Evolutionary conservation across 2,329 filamentous ascomycete genomes (phyloP).

Genomic region (Monilinia fructicola): DNA sequence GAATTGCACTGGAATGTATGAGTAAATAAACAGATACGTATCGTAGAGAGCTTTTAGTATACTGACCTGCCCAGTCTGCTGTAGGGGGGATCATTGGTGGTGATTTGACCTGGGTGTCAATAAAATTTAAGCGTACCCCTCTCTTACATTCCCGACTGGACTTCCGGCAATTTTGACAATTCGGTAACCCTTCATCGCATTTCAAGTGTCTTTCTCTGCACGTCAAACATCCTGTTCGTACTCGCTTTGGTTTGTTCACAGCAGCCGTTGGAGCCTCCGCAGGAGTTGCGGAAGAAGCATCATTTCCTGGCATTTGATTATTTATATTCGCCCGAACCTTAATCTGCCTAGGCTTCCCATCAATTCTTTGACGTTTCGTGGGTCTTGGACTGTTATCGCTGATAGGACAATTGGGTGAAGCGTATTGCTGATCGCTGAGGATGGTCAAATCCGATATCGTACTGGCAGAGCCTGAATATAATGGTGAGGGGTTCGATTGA

Average conservation of each 20-base stretch:
- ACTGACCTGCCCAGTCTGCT: constrained; percentile 62
- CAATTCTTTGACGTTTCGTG: constrained; percentile 31
- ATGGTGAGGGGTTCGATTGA: constrained; percentile 30
- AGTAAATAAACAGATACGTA: constrained; percentile 10
- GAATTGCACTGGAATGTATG: constrained; percentile 60
- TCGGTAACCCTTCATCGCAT: constrained; percentile 57
- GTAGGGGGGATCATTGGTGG: constrained; percentile 63
- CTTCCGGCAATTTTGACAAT: constrained; percentile 79
- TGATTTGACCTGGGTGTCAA: constrained; percentile 71
- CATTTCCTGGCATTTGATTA: constrained; percentile 36
- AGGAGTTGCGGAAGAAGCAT: constrained; percentile 26
- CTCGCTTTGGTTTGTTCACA: constrained; percentile 69
- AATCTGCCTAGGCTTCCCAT: constrained; percentile 24
- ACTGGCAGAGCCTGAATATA: constrained; percentile 34
- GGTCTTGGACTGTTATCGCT: constrained; percentile 32
- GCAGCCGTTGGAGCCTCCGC: constrained; percentile 28
- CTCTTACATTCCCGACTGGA: constrained; percentile 83
- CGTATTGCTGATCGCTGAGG: constrained; percentile 37
- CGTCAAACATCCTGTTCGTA: constrained; percentile 86
- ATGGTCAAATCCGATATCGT: constrained; percentile 37
- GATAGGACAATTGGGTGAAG: constrained; percentile 28
- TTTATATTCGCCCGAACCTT: constrained; percentile 28
- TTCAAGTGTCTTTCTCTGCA: constrained; percentile 88
- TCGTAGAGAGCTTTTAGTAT: background rate
- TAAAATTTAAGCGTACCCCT: constrained; percentile 86